These are phyloP conservation scores for Aspergillus felis DNA, from an alignment of 2,329 filamentous ascomycete genomes.

Conservation along the genomic window DNA sequence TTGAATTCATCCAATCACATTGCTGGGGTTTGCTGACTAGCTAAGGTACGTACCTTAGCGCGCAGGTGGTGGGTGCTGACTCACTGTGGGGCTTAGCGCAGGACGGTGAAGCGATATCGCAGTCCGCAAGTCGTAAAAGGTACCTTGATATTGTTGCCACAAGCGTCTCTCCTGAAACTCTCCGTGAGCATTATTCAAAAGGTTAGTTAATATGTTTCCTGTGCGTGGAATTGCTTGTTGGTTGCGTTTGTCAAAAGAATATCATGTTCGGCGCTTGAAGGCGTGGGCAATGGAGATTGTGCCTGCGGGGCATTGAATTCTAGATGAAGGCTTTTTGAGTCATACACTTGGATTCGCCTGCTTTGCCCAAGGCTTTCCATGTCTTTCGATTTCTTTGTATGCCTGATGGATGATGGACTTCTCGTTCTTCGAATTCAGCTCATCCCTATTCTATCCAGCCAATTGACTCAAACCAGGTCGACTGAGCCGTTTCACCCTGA, in stretches of 20 bases:
- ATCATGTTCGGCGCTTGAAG: not conserved
- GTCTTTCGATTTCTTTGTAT: not conserved
- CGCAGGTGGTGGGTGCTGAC: constrained; percentile 16
- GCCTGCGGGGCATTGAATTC: not conserved
- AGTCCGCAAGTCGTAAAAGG: constrained; percentile 1
- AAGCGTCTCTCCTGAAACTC: constrained; percentile 15
- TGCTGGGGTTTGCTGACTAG: not conserved
- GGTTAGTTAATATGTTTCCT: constrained; percentile 18
- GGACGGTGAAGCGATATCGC: constrained; percentile 30
- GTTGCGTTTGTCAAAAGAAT: not conserved
- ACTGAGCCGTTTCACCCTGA: constrained; percentile 1
- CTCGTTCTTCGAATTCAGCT: not conserved
- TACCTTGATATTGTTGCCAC: constrained; percentile 15
- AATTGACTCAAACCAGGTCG: constrained; percentile 5
- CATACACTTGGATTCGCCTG: not conserved
- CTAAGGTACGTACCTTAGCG: no score
- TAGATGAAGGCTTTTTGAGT: not conserved
- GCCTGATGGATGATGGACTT: not conserved
- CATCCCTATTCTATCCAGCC: not conserved
- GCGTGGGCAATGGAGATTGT: not conserved
- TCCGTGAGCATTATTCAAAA: constrained; percentile 8
- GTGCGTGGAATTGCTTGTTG: not conserved
- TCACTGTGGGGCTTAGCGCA: constrained; percentile 19
- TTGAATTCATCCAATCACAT: not conserved
- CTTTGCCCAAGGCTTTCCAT: not conserved